These are phyloP conservation scores for Hypoxylon rubiginosum DNA, from an alignment of 2,329 filamentous ascomycete genomes.

Conservation along the genomic window DNA sequence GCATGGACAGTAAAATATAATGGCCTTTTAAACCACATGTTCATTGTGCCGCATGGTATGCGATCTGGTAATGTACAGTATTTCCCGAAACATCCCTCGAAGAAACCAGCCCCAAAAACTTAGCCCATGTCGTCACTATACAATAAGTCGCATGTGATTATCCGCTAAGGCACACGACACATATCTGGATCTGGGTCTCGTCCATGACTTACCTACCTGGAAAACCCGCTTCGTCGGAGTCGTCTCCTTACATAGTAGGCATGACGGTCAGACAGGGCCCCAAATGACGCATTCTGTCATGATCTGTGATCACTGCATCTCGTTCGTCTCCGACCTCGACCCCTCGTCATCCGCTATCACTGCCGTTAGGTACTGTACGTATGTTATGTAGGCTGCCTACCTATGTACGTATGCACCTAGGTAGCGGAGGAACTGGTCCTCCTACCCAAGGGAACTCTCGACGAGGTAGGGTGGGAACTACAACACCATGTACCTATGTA, in stretches of 20 bases:
- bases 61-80: background rate
- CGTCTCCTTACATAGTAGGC: background rate
- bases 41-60: background rate
- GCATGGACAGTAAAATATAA: background rate
- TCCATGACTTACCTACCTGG: background rate
- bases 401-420: too few species aligned
- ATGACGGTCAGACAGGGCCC: slow-evolving; percentile 7
- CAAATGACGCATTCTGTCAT: slow-evolving; percentile 35
- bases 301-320: slow-evolving; percentile 21
- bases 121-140: slow-evolving; percentile 38
- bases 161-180: slow-evolving; percentile 44
- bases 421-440: slow-evolving; percentile 1
- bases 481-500: background rate
- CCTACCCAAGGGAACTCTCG: background rate
- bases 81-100: slow-evolving; percentile 32
- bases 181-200: slow-evolving; percentile 1
- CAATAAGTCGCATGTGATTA: slow-evolving; percentile 44
- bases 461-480: background rate
- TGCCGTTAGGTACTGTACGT: background rate
- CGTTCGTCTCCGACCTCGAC: slow-evolving; percentile 11
- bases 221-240: slow-evolving; percentile 1
- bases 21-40: background rate
- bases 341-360: slow-evolving; percentile 28
- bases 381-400: background rate
- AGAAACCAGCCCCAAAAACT: slow-evolving; percentile 1